Conservation (phyloP, 768 basidiomycete genomes). For the Tulasnella sp. region DNA sequence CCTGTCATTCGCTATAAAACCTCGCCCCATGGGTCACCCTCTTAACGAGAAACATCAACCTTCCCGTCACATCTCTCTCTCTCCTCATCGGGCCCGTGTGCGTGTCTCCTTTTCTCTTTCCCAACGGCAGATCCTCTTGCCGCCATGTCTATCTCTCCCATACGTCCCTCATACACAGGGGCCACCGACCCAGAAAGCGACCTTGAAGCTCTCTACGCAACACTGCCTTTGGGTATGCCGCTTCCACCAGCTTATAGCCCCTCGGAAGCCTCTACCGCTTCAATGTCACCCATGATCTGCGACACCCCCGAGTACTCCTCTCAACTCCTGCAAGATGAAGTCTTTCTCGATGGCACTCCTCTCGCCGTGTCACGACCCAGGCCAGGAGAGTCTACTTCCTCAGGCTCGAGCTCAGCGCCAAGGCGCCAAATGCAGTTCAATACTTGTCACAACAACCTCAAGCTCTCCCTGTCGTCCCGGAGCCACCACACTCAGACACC, state of each 20-base stretch:
- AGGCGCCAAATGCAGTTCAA: not conserved
- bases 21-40: no score
- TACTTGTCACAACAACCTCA: not conserved
- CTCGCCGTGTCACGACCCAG: not conserved
- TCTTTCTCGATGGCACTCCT: slow-evolving; percentile 1
- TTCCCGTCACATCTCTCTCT: not conserved
- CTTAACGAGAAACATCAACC: not conserved
- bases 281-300: not conserved
- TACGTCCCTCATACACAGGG: not conserved
- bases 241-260: not conserved
- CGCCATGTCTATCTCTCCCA: not conserved
- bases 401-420: not conserved
- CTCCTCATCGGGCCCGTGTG: not conserved
- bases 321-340: not conserved
- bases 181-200: not conserved
- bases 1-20: not conserved
- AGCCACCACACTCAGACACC: not conserved
- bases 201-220: not conserved
- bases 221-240: not conserved
- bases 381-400: not conserved
- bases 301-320: not conserved
- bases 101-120: not conserved
- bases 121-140: not conserved
- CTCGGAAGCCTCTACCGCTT: not conserved
- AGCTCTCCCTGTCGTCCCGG: not conserved